phyloP scores from a whole-genome alignment of 108 stramenopile genomes.

The Thalassiosira profunda region DNA sequence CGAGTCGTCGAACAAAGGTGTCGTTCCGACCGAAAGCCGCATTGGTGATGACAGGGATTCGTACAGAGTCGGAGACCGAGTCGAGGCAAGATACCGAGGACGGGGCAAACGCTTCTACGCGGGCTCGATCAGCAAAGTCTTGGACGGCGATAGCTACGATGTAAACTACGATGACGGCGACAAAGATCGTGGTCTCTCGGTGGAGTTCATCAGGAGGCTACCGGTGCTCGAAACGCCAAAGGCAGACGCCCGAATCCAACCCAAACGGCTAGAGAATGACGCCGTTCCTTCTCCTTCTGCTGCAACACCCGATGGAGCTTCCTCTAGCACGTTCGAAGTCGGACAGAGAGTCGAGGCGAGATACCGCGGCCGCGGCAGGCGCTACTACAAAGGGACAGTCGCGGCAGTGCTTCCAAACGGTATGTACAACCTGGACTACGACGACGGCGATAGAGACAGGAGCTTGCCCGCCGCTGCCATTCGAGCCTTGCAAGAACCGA shows the following conservation, averaged over 20 bases:
- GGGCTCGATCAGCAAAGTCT: not conserved
- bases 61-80: constrained; percentile 15
- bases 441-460: constrained; percentile 7
- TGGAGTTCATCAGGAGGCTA: constrained; percentile 1
- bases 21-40: no score
- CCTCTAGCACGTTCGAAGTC: not conserved
- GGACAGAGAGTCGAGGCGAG: constrained; percentile 5
- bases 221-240: not conserved
- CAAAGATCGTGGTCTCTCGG: constrained; percentile 1
- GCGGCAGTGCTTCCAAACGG: not conserved
- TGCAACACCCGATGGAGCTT: no score
- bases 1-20: no score
- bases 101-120: constrained; percentile 1
- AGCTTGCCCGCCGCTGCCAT: not conserved
- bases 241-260: not conserved
- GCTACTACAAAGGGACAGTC: not conserved
- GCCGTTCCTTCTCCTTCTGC: no score
- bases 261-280: no score
- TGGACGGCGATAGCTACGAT: not conserved
- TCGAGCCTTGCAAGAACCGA: not conserved
- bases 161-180: constrained; percentile 28
- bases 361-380: not conserved
- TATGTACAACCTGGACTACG: not conserved
- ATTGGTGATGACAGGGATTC: no score
- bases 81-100: constrained; percentile 18